phyloP scores from a whole-genome alignment of 176 grass and related monocot genomes.

The Urochloa ruziziensis region DNA sequence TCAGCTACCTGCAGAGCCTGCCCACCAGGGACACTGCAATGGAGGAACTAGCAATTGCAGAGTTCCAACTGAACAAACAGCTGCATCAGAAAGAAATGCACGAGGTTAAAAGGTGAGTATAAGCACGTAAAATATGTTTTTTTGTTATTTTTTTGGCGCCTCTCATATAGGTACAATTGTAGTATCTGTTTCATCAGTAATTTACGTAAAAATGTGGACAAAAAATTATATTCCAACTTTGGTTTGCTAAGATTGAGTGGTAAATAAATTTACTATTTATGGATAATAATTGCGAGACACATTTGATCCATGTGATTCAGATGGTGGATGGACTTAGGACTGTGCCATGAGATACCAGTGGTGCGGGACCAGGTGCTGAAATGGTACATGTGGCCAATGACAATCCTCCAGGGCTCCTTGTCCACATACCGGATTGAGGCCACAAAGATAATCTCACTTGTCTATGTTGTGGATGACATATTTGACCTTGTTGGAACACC shows the following conservation, averaged over 20 bases:
- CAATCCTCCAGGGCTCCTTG: constrained; percentile 17
- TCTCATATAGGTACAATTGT: too few species aligned
- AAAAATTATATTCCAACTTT: too few species aligned
- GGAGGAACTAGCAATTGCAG: constrained; percentile 43
- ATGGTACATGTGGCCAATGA: constrained; percentile 61
- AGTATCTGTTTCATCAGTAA: too few species aligned
- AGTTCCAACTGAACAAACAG: constrained; percentile 45
- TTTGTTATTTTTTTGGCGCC: too few species aligned
- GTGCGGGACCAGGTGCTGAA: constrained; percentile 47
- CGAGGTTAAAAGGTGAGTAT: constrained; percentile 28
- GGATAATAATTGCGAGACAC: not conserved
- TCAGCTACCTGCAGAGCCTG: constrained; percentile 28
- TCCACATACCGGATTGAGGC: constrained; percentile 50
- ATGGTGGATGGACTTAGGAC: constrained; percentile 54
- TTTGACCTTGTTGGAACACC: constrained; percentile 54
- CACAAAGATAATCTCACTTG: constrained; percentile 54
- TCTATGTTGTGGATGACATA: constrained; percentile 80
- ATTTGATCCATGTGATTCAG: not conserved
- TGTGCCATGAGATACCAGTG: constrained; percentile 37
- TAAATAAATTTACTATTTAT: too few species aligned
- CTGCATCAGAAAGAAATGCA: constrained; percentile 50
- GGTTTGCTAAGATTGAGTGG: too few species aligned
- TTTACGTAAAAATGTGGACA: too few species aligned
- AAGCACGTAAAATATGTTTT: too few species aligned
- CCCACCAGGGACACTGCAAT: constrained; percentile 11